Conservation (phyloP, 2,329 filamentous ascomycete genomes). For the Penicillium freii region DNA sequence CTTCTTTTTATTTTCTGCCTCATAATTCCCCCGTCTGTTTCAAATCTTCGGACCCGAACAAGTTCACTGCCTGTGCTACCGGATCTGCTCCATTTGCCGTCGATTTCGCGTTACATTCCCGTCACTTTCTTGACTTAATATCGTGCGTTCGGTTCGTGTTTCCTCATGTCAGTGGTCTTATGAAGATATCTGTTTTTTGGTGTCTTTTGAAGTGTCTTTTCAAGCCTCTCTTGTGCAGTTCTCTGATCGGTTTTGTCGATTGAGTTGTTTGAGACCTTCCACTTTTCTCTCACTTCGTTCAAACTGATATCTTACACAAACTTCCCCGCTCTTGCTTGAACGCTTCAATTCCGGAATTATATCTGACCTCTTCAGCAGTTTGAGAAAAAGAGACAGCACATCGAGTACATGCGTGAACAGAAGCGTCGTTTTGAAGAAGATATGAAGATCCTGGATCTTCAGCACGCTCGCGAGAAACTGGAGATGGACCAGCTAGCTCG, state of each 20-base stretch:
- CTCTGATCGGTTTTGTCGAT: neutral
- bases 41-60: neutral
- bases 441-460: conserved; percentile 83
- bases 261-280: neutral
- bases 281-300: neutral
- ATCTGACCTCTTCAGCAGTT: conserved; percentile 61
- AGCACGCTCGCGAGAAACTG: conserved; percentile 77
- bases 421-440: conserved; percentile 87
- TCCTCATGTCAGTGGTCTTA: neutral
- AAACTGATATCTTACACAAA: neutral
- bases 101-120: neutral
- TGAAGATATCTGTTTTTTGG: neutral
- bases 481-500: conserved; percentile 84
- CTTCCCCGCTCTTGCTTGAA: neutral
- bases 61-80: neutral
- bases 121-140: neutral
- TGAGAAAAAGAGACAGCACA: conserved; percentile 90
- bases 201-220: neutral
- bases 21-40: neutral
- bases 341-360: neutral
- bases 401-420: conserved; percentile 86
- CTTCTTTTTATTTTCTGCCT: neutral
- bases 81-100: neutral
- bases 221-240: neutral
- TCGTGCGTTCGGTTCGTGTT: neutral